Base-by-base conservation (phyloP, 305 asterid species). In the Fraxinus angustifolia region DNA sequence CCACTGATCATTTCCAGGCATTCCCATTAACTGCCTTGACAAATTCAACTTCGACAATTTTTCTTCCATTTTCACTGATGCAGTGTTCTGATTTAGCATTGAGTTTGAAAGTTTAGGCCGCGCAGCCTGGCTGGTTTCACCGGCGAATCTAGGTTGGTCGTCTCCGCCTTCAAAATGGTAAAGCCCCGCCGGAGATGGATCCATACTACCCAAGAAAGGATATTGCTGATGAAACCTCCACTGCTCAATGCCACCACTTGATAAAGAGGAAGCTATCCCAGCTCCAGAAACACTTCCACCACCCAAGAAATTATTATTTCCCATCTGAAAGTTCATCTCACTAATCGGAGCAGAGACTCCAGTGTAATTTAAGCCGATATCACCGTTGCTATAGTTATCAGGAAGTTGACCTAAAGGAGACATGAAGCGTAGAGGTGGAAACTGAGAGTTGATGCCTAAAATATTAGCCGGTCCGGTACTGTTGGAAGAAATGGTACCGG, bases 391-490 rank as follows among this genome's bases (percentile, higher is more conserved):
- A 28, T 76, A 86, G 62, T 36, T 67, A 19, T 83, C 87, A 0
- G 73, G 48, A 50, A 85, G 83, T 12, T 87, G 91, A 42, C 88
- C 65, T 26, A 89, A 48, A 31, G 90, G 90, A 2, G 90, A 86
- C 85, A 75, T 75, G 85, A 87, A 87, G 0, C 87, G 83, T 4
- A 83, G 84, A 4, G 90, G 86, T 2, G 87, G 87, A 40, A 79
- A 84, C 6, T 80, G 88, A 53, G 86, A 86, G 65, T 81, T 65
- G 33, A 85, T 83, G 75, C 85, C 85, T 1, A 85, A 31, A 6
- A 83, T 10, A 4, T 30, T 50, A 30, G 82, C 78, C 0, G 76
- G 28, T 23, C 21, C 23, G 56, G 70, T 76, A 36, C 78, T 58
- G 85, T 60, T 80, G 3, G 87, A 28, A 0, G 90, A 88, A 62